Percentiles rank a stretch among this genome's conserved stretches.
Conservation (phyloP, 148 eudicot genomes). For the Nyssa sinensis region DNA sequence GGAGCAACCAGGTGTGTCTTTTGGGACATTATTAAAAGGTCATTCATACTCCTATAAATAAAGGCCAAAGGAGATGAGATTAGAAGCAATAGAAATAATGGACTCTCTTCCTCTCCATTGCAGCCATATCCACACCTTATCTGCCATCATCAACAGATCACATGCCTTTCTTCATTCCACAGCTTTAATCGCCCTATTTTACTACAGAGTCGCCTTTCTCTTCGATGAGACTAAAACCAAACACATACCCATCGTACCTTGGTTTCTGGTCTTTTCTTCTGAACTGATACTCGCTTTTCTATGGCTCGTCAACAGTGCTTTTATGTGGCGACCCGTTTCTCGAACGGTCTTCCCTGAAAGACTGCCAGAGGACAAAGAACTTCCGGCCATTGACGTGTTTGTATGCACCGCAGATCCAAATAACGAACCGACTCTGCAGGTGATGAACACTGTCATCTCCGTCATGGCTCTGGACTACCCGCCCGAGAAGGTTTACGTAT, state of each 20-base stretch:
- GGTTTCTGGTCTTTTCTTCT: conserved; percentile 6
- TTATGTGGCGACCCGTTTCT: conserved; percentile 39
- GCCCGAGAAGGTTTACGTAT: conserved; percentile 38
- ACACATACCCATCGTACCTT: not conserved
- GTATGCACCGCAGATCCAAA: conserved; percentile 55
- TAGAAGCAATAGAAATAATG: too few relatives aligned
- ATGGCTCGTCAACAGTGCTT: conserved; percentile 34
- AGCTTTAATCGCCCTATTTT: conserved; percentile 29
- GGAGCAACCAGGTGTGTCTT: too few relatives aligned
- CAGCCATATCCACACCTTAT: conserved; percentile 23
- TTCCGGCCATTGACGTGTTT: conserved; percentile 54
- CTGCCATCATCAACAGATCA: conserved; percentile 26
- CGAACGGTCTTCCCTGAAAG: conserved; percentile 40
- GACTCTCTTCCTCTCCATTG: conserved; percentile 35
- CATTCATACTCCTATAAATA: not conserved
- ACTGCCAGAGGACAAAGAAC: conserved; percentile 29
- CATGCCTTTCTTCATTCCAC: conserved; percentile 23
- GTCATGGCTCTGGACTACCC: conserved; percentile 61
- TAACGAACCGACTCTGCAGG: conserved; percentile 48
- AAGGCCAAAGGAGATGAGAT: not conserved
- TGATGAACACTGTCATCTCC: conserved; percentile 62
- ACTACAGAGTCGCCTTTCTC: conserved; percentile 14
- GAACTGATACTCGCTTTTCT: conserved; percentile 13
- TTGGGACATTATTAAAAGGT: too few relatives aligned
- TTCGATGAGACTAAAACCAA: conserved; percentile 27